Evolutionary conservation across 768 basidiomycete genomes (phyloP).

Genomic region (Leccinellum albellum): DNA sequence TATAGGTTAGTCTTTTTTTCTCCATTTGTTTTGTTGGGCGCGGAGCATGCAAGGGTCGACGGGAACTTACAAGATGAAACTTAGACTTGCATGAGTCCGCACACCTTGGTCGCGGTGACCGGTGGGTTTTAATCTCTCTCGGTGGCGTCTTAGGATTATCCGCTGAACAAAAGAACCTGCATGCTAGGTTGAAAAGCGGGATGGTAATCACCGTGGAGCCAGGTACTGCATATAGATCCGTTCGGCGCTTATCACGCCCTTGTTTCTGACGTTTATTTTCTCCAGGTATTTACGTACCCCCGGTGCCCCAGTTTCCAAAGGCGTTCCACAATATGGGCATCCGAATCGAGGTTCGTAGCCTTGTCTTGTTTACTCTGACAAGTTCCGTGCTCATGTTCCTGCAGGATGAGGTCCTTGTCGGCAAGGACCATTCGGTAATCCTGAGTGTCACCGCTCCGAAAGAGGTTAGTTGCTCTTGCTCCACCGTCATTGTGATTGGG

Average conservation of each 20-base stretch:
- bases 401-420: constrained; percentile 72
- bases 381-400: constrained; percentile 6
- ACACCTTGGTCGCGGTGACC: constrained; percentile 50
- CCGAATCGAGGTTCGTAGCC: constrained; percentile 69
- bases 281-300: constrained; percentile 84
- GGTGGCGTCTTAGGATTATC: not conserved
- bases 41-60: constrained; percentile 5
- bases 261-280: constrained; percentile 5
- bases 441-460: constrained; percentile 76
- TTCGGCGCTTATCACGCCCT: not conserved
- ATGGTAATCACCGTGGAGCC: constrained; percentile 95
- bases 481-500: not conserved
- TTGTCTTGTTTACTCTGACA: not conserved
- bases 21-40: not conserved
- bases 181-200: constrained; percentile 62
- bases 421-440: constrained; percentile 55
- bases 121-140: constrained; percentile 37
- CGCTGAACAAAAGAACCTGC: constrained; percentile 6
- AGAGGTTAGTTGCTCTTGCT: constrained; percentile 49
- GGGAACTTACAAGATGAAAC: constrained; percentile 12
- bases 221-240: constrained; percentile 38
- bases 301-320: constrained; percentile 71
- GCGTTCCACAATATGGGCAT: constrained; percentile 90
- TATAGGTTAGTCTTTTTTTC: constrained; percentile 51
- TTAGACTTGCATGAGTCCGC: constrained; percentile 87